Evolutionary conservation across 306 rosid genomes (phyloP).

Genomic region (Pueraria montana): DNA sequence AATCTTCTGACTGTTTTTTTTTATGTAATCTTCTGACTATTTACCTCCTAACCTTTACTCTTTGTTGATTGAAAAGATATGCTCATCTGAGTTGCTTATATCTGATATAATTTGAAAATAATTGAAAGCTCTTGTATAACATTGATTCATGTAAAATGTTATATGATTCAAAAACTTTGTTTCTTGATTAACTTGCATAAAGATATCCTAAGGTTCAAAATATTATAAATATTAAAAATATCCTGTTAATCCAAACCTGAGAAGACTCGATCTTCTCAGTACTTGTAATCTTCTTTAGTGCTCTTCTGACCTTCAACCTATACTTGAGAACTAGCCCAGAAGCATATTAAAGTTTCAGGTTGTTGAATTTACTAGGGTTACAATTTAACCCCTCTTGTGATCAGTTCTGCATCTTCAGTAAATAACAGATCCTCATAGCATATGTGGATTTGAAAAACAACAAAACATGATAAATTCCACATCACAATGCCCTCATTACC

Average conservation of each 20-base stretch:
- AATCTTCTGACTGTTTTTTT: neutral
- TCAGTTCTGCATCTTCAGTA: conserved; percentile 1
- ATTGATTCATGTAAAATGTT: neutral
- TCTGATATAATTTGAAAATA: neutral
- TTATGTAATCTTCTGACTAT: neutral
- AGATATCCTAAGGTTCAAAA: neutral
- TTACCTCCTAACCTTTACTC: neutral
- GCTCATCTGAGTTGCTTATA: neutral
- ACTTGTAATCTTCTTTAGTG: neutral
- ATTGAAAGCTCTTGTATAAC: neutral
- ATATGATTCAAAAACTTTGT: neutral
- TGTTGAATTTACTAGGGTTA: neutral
- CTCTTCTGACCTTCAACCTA: neutral
- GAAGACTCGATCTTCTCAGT: conserved; percentile 3
- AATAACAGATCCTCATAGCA: neutral
- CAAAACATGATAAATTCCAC: neutral
- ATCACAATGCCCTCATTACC: neutral
- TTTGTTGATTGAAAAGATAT: neutral
- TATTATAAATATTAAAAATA: neutral
- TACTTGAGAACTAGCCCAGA: neutral
- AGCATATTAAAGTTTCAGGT: neutral
- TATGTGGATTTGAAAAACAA: conserved; percentile 14
- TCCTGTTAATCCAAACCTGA: neutral
- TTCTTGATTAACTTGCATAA: neutral
- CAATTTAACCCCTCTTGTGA: neutral